Percentiles rank a stretch among this genome's conserved stretches.
phyloP scores from a whole-genome alignment of 495 filamentous ascomycete species.

The Podospora pseudopauciseta region DNA sequence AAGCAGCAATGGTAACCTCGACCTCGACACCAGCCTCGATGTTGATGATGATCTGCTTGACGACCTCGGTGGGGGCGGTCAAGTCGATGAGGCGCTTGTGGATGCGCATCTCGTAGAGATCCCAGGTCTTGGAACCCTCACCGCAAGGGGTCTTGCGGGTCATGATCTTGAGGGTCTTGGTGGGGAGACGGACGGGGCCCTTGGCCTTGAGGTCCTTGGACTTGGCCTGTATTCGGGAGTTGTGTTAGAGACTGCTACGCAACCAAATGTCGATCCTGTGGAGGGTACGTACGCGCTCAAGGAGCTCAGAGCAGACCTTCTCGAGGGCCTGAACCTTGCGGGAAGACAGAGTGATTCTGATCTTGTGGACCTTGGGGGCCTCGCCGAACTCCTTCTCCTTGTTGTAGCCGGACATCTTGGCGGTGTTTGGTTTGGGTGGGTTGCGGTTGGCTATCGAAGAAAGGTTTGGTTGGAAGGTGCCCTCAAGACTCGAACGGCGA shows the following conservation, averaged over 20 bases:
- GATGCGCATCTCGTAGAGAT: conserved; percentile 98
- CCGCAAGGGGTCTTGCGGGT: conserved; percentile 80
- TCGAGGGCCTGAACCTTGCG: conserved; percentile 91
- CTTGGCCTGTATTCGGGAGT: conserved; percentile 57
- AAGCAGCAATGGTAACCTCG: conserved; percentile 99
- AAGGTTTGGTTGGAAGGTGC: conserved; percentile 17
- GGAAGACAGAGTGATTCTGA: conserved; percentile 82
- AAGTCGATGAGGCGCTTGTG: conserved; percentile 87
- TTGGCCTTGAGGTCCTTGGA: conserved; percentile 97
- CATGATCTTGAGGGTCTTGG: conserved; percentile 90
- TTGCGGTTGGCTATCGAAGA: conserved; percentile 27
- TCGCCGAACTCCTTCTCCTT: conserved; percentile 84
- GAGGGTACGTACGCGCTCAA: conserved; percentile 64
- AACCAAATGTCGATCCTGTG: neutral
- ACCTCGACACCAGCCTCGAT: conserved; percentile 99
- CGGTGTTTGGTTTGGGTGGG: conserved; percentile 20
- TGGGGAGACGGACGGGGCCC: conserved; percentile 97
- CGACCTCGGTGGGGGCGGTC: conserved; percentile 95
- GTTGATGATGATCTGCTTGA: conserved; percentile 99
- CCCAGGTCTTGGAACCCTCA: conserved; percentile 99
- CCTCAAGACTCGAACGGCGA: conserved; percentile 65
- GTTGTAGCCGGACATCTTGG: conserved; percentile 94
- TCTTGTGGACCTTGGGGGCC: conserved; percentile 36
- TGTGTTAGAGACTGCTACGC: neutral
- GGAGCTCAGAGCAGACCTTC: conserved; percentile 97